Evolutionary conservation across 2,329 filamentous ascomycete species (phyloP).

Genomic region (Lecanosticta acicola): DNA sequence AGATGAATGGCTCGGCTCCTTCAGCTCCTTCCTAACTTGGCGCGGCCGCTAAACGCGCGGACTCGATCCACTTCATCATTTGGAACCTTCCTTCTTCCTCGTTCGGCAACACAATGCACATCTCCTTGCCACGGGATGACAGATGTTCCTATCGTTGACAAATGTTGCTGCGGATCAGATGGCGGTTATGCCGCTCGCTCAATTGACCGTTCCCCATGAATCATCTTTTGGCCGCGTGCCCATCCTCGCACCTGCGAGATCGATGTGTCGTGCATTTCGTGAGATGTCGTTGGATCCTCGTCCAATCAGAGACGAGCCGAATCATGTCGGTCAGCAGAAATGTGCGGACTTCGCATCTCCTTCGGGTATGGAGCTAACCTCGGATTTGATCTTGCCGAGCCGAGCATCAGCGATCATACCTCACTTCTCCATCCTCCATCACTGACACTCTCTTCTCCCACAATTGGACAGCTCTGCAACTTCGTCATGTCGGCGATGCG

Average conservation of each 20-base stretch:
- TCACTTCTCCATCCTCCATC: background rate
- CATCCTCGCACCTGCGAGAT: background rate
- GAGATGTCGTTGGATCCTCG: too few species aligned
- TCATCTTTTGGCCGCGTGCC: background rate
- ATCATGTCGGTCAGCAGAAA: background rate
- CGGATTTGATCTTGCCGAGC: background rate
- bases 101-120: background rate
- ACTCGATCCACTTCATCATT: background rate
- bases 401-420: background rate
- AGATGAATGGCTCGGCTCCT: background rate
- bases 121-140: background rate
- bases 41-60: background rate
- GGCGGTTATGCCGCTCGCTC: background rate
- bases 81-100: background rate
- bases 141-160: background rate
- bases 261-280: background rate
- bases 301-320: background rate
- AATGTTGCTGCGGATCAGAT: background rate
- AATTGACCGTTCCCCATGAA: background rate
- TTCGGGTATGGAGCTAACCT: background rate
- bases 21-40: background rate
- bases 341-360: too few species aligned
- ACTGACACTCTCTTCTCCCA: background rate
- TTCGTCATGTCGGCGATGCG: conserved; percentile 11
- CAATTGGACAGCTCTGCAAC: background rate